Conservation (phyloP, 345 rosid species). For the Combretum micranthum region DNA sequence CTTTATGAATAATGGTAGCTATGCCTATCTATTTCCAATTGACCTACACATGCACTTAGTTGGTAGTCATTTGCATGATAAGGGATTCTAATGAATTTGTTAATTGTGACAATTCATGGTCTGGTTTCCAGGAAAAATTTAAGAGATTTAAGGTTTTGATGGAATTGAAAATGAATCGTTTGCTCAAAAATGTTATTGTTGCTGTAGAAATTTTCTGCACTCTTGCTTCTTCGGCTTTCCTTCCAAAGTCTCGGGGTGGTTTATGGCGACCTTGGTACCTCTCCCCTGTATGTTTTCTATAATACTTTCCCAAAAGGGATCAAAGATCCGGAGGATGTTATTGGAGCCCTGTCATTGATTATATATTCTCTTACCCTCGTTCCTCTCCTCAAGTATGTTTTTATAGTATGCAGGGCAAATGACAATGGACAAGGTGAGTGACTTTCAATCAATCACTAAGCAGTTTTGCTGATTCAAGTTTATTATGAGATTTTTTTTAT, state of each 20-base stretch:
- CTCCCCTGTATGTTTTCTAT: slow-evolving; percentile 69
- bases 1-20: no score
- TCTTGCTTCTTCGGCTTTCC: slow-evolving; percentile 50
- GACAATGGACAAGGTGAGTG: slow-evolving; percentile 72
- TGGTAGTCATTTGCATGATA: no score
- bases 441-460: slow-evolving; percentile 1
- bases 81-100: no score
- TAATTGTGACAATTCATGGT: no score
- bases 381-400: slow-evolving; percentile 71
- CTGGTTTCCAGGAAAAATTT: no score
- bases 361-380: slow-evolving; percentile 64
- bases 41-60: no score
- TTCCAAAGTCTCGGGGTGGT: slow-evolving; percentile 74
- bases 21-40: no score
- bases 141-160: no score
- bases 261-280: slow-evolving; percentile 73
- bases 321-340: slow-evolving; percentile 42
- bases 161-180: no score
- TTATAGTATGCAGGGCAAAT: slow-evolving; percentile 67
- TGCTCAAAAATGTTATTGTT: no score
- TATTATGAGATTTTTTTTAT: no score
- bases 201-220: slow-evolving; percentile 40
- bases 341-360: slow-evolving; percentile 69
- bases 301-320: slow-evolving; percentile 59
- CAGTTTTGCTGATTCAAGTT: background rate